Evolutionary conservation across 306 rosid species (phyloP).

Genomic region (Dalbergia cultrata): DNA sequence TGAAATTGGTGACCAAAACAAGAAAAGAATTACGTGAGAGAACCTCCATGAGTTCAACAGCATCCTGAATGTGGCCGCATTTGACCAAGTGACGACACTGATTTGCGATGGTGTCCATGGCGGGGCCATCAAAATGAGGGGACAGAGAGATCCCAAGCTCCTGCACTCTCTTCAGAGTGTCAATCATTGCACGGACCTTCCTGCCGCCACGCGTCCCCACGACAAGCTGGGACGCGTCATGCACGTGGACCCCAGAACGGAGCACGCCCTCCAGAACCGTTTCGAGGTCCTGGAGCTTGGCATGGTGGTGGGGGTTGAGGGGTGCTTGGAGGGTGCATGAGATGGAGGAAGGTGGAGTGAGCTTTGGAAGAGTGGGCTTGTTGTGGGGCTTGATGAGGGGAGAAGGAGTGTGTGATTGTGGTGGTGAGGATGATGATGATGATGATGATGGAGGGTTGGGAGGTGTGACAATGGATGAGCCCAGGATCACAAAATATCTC

Average conservation of each 20-base stretch:
- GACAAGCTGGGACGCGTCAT: neutral
- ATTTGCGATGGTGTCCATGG: slow-evolving; percentile 53
- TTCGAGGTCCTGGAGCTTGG: slow-evolving; percentile 63
- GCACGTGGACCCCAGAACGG: slow-evolving; percentile 50
- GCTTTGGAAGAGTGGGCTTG: slow-evolving; percentile 53
- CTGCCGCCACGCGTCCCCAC: slow-evolving; percentile 57
- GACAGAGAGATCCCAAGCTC: slow-evolving; percentile 56
- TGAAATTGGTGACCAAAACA: slow-evolving; percentile 7
- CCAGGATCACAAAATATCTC: slow-evolving; percentile 74
- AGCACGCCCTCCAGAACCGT: slow-evolving; percentile 55
- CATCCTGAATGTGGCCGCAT: slow-evolving; percentile 62
- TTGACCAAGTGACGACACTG: slow-evolving; percentile 62
- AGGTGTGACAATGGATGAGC: slow-evolving; percentile 65
- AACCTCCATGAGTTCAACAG: slow-evolving; percentile 81
- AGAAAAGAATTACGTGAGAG: slow-evolving; percentile 67
- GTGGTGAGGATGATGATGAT: slow-evolving; percentile 26
- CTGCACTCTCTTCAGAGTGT: slow-evolving; percentile 57
- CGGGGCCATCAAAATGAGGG: slow-evolving; percentile 59
- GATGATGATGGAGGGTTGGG: slow-evolving; percentile 45
- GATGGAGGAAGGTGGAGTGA: slow-evolving; percentile 51
- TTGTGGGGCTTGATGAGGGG: slow-evolving; percentile 47
- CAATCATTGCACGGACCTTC: slow-evolving; percentile 52
- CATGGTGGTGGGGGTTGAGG: slow-evolving; percentile 52
- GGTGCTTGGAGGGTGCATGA: slow-evolving; percentile 46
- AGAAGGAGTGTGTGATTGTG: slow-evolving; percentile 25